A percentile compares a stretch with the other conserved stretches of the same genome.
Conservation (phyloP, 106 monocot species). For the Allium fistulosum region DNA sequence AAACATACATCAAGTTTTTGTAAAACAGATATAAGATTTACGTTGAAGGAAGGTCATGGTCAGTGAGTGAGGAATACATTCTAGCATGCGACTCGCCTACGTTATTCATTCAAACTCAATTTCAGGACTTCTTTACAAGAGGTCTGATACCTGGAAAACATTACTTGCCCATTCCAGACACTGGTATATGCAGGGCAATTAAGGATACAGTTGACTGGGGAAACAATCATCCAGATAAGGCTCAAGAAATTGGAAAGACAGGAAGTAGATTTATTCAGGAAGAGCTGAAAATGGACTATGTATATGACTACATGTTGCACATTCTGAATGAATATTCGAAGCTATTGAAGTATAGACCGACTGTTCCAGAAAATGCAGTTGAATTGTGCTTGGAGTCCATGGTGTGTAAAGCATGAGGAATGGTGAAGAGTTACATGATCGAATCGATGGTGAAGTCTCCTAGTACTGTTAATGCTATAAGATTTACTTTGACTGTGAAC, state of each 20-base stretch:
- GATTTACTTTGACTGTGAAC: too few species aligned
- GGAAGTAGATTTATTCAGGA: constrained; percentile 48
- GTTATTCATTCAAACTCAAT: constrained; percentile 34
- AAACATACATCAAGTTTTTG: not conserved
- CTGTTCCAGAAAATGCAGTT: constrained; percentile 27
- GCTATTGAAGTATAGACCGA: constrained; percentile 46
- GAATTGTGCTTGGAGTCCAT: constrained; percentile 36
- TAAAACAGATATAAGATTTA: constrained; percentile 75
- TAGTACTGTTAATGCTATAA: not conserved
- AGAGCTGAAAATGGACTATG: constrained; percentile 42
- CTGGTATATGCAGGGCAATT: constrained; percentile 63
- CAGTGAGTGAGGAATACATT: constrained; percentile 88
- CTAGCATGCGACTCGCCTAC: constrained; percentile 81
- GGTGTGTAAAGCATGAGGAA: constrained; percentile 22
- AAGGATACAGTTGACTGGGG: constrained; percentile 85
- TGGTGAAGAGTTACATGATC: constrained; percentile 24
- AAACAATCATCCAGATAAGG: constrained; percentile 49
- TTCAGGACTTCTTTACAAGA: constrained; percentile 69
- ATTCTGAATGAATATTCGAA: constrained; percentile 45
- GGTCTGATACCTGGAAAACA: constrained; percentile 62
- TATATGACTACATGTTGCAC: constrained; percentile 78
- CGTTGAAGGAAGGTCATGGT: constrained; percentile 81
- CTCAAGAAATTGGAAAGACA: constrained; percentile 21
- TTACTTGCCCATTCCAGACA: constrained; percentile 52
- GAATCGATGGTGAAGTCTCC: constrained; percentile 33